Evolutionary conservation across 192 early-diverging fungal species (phyloP), one percentile per base, ranked within the genome.

Genomic region (Coemansia umbellata): DNA sequence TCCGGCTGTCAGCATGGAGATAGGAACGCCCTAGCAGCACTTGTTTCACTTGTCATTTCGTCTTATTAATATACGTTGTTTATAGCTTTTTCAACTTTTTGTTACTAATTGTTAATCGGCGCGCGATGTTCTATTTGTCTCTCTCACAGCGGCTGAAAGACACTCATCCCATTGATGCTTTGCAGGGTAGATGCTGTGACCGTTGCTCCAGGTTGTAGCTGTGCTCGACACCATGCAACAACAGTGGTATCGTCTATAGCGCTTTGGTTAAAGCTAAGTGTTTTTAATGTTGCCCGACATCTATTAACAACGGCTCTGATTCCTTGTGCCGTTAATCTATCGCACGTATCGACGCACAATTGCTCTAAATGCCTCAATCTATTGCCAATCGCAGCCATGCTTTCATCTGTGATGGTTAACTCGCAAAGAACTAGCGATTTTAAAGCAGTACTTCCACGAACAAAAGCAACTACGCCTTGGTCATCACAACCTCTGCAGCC

Each of bases 1-100:
- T 15, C 85, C 85, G 3, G 73, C 55, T 5, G 71, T 81, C 30
- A 70, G 67, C 50, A 58, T 81, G 58, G 82, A 79, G 41, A 74
- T 82, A 10, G 64, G 77, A 35, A 61, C 44, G 15, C 60, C 55
- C 0, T 74, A 52, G 49, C 21, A 7, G 22, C 9, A 42, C 8
- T 19, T n/a, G 8, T 9, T 22, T 19, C 21, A 6, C 13, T 15
- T 1, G n/a, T n/a, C n/a, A n/a, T n/a, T n/a, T n/a, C n/a, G n/a
- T n/a, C n/a, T n/a, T n/a, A n/a, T n/a, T n/a, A n/a, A n/a, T n/a
- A n/a, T n/a, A n/a, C n/a, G n/a, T n/a, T n/a, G n/a, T n/a, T n/a
- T n/a, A n/a, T n/a, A n/a, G n/a, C n/a, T n/a, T n/a, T n/a, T n/a
- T n/a, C n/a, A n/a, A n/a, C n/a, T n/a, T n/a, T n/a, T n/a, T n/a